phyloP scores from a whole-genome alignment of 1,284 basidiomycete species.

The Pholiota adiposa region DNA sequence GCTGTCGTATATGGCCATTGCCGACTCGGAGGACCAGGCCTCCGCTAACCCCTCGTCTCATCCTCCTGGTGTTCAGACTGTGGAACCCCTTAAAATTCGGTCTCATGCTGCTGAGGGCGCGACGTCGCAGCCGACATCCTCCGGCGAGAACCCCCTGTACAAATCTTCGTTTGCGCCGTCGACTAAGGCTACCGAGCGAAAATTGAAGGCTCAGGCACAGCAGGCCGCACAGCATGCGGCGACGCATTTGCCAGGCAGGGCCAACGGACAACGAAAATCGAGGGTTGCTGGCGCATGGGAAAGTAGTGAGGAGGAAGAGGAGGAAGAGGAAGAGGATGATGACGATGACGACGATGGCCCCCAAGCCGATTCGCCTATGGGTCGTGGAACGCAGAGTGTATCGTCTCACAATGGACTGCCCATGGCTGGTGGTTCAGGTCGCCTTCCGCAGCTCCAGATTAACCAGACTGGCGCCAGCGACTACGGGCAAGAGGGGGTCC shows the following conservation, averaged over 20 bases:
- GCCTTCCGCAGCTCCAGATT: slow-evolving; percentile 13
- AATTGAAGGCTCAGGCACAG: slow-evolving; percentile 81
- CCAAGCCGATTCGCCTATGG: slow-evolving; percentile 49
- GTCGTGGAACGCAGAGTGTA: slow-evolving; percentile 26
- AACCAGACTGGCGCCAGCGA: slow-evolving; percentile 11
- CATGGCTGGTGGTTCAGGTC: slow-evolving; percentile 9
- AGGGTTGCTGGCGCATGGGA: slow-evolving; percentile 63
- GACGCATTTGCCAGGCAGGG: slow-evolving; percentile 70
- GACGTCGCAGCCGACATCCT: slow-evolving; percentile 16
- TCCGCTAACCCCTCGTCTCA: slow-evolving; percentile 20
- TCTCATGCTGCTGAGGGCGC: slow-evolving; percentile 6
- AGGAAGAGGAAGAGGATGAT: slow-evolving; percentile 79
- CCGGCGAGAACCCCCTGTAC: slow-evolving; percentile 43
- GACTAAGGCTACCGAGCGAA: slow-evolving; percentile 79
- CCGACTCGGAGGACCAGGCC: slow-evolving; percentile 35
- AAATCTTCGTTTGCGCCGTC: slow-evolving; percentile 87
- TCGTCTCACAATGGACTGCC: slow-evolving; percentile 24
- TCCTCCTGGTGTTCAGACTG: slow-evolving; percentile 19
- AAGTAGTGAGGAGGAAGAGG: slow-evolving; percentile 81
- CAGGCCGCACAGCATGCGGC: slow-evolving; percentile 80
- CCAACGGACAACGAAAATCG: slow-evolving; percentile 61
- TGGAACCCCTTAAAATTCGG: slow-evolving; percentile 35
- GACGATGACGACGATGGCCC: slow-evolving; percentile 45
- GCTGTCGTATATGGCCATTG: slow-evolving; percentile 70
- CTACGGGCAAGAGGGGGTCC: slow-evolving; percentile 23